Conservation (phyloP, 805 yeast genomes). For the Candida sanyiensis region DNA sequence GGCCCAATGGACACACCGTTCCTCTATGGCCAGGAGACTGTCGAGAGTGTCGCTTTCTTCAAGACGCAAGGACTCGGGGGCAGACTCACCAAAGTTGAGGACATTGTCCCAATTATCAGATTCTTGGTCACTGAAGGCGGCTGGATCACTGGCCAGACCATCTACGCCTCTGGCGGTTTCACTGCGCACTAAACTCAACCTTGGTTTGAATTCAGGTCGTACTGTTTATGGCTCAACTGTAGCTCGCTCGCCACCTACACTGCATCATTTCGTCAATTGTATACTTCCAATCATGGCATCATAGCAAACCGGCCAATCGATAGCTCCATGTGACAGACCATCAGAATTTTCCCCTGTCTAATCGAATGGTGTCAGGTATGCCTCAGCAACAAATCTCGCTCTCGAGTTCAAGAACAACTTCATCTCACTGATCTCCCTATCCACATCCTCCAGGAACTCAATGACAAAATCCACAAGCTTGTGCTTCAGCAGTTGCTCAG, state of each 20-base stretch:
- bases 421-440: constrained; percentile 97
- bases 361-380: constrained; percentile 86
- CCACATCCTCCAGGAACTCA: constrained; percentile 98
- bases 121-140: constrained; percentile 59
- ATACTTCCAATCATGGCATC: too few species aligned
- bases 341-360: constrained; percentile 27
- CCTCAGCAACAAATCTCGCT: constrained; percentile 97
- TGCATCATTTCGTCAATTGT: too few species aligned
- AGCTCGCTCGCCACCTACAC: not conserved
- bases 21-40: constrained; percentile 54
- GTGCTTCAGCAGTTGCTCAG: constrained; percentile 91
- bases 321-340: too few species aligned
- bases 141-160: constrained; percentile 69
- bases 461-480: constrained; percentile 94
- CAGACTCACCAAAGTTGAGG: constrained; percentile 51
- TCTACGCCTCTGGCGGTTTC: constrained; percentile 60
- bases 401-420: constrained; percentile 93
- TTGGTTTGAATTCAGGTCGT: too few species aligned
- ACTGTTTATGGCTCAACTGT: too few species aligned
- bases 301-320: too few species aligned
- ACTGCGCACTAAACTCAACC: constrained; percentile 43
- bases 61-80: constrained; percentile 44
- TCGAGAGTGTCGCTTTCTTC: constrained; percentile 47
- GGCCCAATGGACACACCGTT: constrained; percentile 68
- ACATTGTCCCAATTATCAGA: constrained; percentile 57